A percentile compares a stretch with the other conserved stretches of the same genome.
Conservation (phyloP, 192 early-diverging fungal genomes). For the Podila minutissima region DNA sequence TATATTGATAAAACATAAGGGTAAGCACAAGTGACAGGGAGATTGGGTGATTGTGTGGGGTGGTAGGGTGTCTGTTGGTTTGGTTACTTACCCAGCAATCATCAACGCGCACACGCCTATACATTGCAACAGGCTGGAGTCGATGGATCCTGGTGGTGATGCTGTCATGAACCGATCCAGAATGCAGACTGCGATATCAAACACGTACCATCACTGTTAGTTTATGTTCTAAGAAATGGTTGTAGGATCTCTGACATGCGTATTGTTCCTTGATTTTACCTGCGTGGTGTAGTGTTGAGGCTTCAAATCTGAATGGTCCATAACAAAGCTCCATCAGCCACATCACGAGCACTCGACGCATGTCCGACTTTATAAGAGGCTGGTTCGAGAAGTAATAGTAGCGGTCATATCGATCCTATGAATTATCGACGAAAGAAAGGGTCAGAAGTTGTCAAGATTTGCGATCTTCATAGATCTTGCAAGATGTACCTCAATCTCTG, state of each 20-base stretch:
- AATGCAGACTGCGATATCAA: constrained; percentile 13
- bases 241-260: too few relatives aligned
- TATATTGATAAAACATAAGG: not conserved
- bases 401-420: constrained; percentile 31
- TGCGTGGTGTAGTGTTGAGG: constrained; percentile 23
- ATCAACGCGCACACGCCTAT: constrained; percentile 32
- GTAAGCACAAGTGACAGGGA: not conserved
- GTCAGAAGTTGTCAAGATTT: not conserved
- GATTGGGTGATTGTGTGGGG: not conserved
- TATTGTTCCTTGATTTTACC: not conserved
- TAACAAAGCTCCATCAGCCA: constrained; percentile 36
- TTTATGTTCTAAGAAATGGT: too few relatives aligned
- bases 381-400: constrained; percentile 18
- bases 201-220: not conserved
- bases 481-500: constrained; percentile 23
- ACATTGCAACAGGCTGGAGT: constrained; percentile 15
- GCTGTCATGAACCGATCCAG: constrained; percentile 30
- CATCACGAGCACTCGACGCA: constrained; percentile 19
- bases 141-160: not conserved
- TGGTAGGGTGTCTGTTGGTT: not conserved
- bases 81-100: constrained; percentile 35
- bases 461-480: not conserved
- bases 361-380: not conserved
- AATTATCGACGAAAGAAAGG: not conserved
- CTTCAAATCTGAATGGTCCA: constrained; percentile 4